Evolutionary conservation across 1,139 yeast species (phyloP).

Genomic region (Candida sanyaensis): DNA sequence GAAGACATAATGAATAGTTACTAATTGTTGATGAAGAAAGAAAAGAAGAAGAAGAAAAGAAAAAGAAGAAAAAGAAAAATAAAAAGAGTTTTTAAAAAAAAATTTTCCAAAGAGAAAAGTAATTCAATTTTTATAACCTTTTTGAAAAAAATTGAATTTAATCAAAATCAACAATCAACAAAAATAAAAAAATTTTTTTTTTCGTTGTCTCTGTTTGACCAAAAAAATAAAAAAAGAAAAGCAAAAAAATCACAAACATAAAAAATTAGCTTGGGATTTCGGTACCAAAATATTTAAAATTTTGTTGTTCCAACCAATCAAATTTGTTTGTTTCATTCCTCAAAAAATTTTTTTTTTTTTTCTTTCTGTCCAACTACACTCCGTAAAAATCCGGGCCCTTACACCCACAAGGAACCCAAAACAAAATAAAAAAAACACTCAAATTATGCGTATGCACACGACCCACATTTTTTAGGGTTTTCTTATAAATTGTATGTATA

Average conservation of each 20-base stretch:
- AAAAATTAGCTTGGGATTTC: too few relatives aligned
- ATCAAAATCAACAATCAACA: background rate
- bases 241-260: too few relatives aligned
- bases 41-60: constrained; percentile 11
- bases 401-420: background rate
- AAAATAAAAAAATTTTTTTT: background rate
- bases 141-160: constrained; percentile 1
- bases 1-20: constrained; percentile 5
- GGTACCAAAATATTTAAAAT: too few relatives aligned
- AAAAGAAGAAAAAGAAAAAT: constrained; percentile 4
- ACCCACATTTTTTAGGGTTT: too few relatives aligned
- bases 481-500: too few relatives aligned
- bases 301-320: background rate
- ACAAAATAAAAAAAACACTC: too few relatives aligned
- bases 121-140: background rate
- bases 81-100: constrained; percentile 6
- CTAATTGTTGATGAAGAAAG: constrained; percentile 9
- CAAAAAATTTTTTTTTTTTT: too few relatives aligned
- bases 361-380: too few relatives aligned
- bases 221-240: too few relatives aligned
- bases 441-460: background rate
- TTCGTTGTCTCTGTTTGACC: too few relatives aligned
- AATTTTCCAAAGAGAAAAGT: constrained; percentile 2
- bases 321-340: background rate
- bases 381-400: constrained; percentile 2